Evolutionary conservation across 441 rosid species (phyloP).

Genomic region (Adansonia grandidieri): DNA sequence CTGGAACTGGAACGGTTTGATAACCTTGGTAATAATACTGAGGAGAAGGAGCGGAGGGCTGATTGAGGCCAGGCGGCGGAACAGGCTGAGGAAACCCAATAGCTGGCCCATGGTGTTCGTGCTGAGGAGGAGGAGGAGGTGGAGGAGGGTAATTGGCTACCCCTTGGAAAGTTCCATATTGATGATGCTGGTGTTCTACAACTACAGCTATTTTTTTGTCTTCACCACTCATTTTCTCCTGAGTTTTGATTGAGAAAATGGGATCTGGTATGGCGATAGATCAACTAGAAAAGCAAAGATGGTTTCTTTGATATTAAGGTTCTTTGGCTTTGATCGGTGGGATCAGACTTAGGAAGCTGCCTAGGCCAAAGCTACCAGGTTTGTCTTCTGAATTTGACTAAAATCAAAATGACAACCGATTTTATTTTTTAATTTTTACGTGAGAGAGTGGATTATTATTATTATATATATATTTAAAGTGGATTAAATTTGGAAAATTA

Average conservation of each 20-base stretch:
- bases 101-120: constrained; percentile 47
- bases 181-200: constrained; percentile 47
- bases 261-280: not conserved
- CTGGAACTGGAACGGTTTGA: constrained; percentile 63
- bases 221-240: constrained; percentile 42
- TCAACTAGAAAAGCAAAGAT: not conserved
- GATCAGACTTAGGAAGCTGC: not conserved
- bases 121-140: constrained; percentile 38
- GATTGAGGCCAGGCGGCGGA: constrained; percentile 66
- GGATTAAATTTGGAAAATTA: too few species aligned
- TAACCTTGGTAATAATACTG: constrained; percentile 63
- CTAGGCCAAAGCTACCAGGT: not conserved
- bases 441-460: not conserved
- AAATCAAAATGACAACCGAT: not conserved
- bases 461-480: not conserved
- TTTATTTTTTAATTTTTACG: not conserved
- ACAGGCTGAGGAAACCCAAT: constrained; percentile 87
- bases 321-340: not conserved
- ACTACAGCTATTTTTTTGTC: constrained; percentile 50
- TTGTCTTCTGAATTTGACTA: not conserved
- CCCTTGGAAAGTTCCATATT: constrained; percentile 94
- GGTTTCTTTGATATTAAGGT: not conserved
- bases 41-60: constrained; percentile 44
- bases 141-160: constrained; percentile 85
- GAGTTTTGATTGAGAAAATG: not conserved